phyloP scores from a whole-genome alignment of 495 filamentous ascomycete genomes.

The Pseudevernia furfuracea region DNA sequence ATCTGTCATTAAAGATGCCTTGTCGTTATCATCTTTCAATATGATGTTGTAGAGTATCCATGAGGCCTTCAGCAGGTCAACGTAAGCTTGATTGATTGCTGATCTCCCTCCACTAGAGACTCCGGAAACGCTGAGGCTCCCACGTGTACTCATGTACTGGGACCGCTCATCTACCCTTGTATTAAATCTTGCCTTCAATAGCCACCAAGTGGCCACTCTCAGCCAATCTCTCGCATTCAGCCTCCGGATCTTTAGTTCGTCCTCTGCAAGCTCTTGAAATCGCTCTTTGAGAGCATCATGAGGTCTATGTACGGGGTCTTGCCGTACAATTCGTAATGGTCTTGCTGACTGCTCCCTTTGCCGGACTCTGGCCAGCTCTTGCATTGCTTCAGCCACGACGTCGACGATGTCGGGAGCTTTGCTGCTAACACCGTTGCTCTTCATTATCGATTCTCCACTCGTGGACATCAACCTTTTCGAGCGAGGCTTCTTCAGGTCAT shows the following conservation, averaged over 20 bases:
- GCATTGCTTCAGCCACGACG: constrained; percentile 31
- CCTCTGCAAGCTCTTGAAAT: constrained; percentile 27
- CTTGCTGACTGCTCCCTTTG: constrained; percentile 30
- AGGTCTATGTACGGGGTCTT: constrained; percentile 30
- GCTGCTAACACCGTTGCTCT: constrained; percentile 11
- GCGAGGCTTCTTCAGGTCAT: neutral
- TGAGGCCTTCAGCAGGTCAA: constrained; percentile 39
- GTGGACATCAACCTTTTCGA: constrained; percentile 6
- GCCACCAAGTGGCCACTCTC: constrained; percentile 40
- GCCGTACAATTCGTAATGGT: constrained; percentile 32
- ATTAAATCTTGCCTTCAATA: constrained; percentile 34
- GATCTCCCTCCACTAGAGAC: constrained; percentile 25
- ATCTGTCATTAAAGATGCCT: constrained; percentile 28
- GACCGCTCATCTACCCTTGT: constrained; percentile 24
- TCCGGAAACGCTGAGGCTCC: constrained; percentile 26
- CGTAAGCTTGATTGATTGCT: constrained; percentile 33
- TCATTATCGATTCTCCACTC: constrained; percentile 2
- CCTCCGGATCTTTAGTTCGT: constrained; percentile 28
- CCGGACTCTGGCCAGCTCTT: constrained; percentile 29
- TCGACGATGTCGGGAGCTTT: constrained; percentile 25
- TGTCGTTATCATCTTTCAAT: constrained; percentile 26
- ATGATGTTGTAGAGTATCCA: constrained; percentile 39
- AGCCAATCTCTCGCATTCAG: constrained; percentile 36
- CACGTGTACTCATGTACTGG: constrained; percentile 25
- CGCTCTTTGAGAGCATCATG: constrained; percentile 25